A percentile compares a stretch with the other conserved stretches of the same genome.
Conservation (phyloP, 345 rosid genomes). For the Boechera retrofracta region DNA sequence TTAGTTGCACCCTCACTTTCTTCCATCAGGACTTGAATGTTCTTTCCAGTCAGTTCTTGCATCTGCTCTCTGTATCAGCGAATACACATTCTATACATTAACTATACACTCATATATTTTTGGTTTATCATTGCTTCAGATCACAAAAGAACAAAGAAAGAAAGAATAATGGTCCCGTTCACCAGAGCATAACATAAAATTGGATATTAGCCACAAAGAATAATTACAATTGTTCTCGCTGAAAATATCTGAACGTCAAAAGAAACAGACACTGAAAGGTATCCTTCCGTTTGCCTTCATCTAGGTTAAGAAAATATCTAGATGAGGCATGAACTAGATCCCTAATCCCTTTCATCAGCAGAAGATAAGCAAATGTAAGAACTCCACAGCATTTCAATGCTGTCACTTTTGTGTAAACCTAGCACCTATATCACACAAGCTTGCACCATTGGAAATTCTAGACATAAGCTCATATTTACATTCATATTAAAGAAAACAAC, state of each 20-base stretch:
- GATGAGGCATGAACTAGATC: slow-evolving; percentile 17
- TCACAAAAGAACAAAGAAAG: slow-evolving; percentile 18
- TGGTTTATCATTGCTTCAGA: slow-evolving; percentile 22
- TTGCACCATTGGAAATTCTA: slow-evolving; percentile 19
- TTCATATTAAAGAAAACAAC: slow-evolving; percentile 17
- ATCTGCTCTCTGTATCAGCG: slow-evolving; percentile 79
- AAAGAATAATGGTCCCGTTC: slow-evolving; percentile 31
- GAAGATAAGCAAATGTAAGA: slow-evolving; percentile 29
- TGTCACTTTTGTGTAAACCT: slow-evolving; percentile 20
- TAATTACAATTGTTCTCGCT: background rate
- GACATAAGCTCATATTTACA: slow-evolving; percentile 22
- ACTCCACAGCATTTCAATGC: slow-evolving; percentile 26
- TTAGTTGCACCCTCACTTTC: slow-evolving; percentile 60
- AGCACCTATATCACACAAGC: slow-evolving; percentile 30
- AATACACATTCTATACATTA: slow-evolving; percentile 25
- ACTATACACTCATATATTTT: slow-evolving; percentile 23
- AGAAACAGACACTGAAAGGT: slow-evolving; percentile 21
- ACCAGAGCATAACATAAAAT: slow-evolving; percentile 10
- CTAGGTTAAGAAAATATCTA: slow-evolving; percentile 22
- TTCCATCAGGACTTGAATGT: slow-evolving; percentile 88
- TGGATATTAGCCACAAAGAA: slow-evolving; percentile 12
- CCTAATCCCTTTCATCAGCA: slow-evolving; percentile 23
- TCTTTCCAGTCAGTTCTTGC: slow-evolving; percentile 97
- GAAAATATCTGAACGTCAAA: slow-evolving; percentile 16
- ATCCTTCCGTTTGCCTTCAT: slow-evolving; percentile 8